Percentiles rank a stretch among this genome's conserved stretches.
These are phyloP conservation scores for Aethionema arabicum DNA, from an alignment of 345 rosid genomes.

Conservation along the genomic window DNA sequence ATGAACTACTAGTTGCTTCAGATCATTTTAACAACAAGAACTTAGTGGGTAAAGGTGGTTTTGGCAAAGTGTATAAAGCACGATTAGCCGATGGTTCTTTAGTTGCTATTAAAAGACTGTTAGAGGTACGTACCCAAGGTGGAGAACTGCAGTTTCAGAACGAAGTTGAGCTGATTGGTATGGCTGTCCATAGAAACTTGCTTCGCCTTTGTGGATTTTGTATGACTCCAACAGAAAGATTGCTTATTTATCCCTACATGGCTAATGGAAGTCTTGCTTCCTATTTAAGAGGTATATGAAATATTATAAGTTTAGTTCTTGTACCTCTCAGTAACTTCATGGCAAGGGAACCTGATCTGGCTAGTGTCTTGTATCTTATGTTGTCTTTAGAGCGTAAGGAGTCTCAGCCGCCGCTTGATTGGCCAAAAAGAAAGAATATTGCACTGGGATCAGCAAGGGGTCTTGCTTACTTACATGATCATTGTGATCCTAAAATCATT, in stretches of 20 bases:
- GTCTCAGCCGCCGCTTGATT: slow-evolving; percentile 54
- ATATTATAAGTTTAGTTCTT: not conserved
- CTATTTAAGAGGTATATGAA: slow-evolving; percentile 59
- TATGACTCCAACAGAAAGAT: slow-evolving; percentile 62
- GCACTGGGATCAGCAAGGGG: slow-evolving; percentile 79
- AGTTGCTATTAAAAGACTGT: slow-evolving; percentile 76
- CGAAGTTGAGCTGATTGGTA: slow-evolving; percentile 81
- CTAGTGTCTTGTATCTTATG: not conserved
- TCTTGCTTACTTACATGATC: slow-evolving; percentile 55
- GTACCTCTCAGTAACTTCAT: not conserved
- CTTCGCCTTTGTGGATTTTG: slow-evolving; percentile 68
- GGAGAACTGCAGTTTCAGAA: slow-evolving; percentile 70
- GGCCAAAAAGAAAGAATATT: slow-evolving; percentile 72
- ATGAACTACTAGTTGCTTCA: slow-evolving; percentile 68
- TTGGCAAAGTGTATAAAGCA: slow-evolving; percentile 76
- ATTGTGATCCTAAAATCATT: too few relatives aligned
- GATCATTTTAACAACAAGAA: slow-evolving; percentile 69
- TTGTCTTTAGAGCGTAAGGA: not conserved
- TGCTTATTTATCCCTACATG: slow-evolving; percentile 76
- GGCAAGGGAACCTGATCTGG: not conserved
- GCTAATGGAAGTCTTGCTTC: slow-evolving; percentile 85
- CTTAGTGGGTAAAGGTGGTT: slow-evolving; percentile 78
- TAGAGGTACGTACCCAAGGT: slow-evolving; percentile 58
- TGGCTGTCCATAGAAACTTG: slow-evolving; percentile 78
- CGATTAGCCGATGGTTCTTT: slow-evolving; percentile 61